These are phyloP conservation scores for Epichloe gansuensis DNA, from an alignment of 2,329 filamentous ascomycete species.

Conservation along the genomic window DNA sequence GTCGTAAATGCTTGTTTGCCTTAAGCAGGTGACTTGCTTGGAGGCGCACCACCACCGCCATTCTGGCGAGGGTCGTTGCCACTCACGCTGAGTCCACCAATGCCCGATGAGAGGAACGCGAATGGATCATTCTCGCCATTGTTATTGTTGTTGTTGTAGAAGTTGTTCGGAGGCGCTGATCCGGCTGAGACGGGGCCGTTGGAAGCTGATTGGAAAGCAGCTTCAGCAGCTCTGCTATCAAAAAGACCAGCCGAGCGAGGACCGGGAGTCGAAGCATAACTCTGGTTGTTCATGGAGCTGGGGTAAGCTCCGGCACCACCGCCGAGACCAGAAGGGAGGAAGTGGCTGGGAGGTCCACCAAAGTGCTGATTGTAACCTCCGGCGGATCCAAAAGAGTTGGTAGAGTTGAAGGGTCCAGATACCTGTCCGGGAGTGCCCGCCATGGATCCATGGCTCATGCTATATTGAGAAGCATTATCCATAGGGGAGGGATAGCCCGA, in stretches of 20 bases:
- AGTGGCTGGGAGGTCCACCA: conserved; percentile 76
- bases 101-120: conserved; percentile 63
- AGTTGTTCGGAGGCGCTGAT: conserved; percentile 50
- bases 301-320: conserved; percentile 59
- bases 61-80: conserved; percentile 52
- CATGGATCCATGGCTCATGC: conserved; percentile 82
- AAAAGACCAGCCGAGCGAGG: conserved; percentile 79
- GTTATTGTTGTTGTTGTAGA: conserved; percentile 45
- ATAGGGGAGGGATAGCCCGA: conserved; percentile 84
- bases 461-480: conserved; percentile 71
- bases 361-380: conserved; percentile 67
- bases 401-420: conserved; percentile 61
- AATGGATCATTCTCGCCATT: conserved; percentile 62
- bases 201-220: conserved; percentile 80
- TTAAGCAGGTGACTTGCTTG: conserved; percentile 49
- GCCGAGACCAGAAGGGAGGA: conserved; percentile 76
- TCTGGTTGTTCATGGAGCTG: conserved; percentile 63
- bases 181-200: conserved; percentile 70
- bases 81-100: conserved; percentile 59
- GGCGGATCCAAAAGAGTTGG: conserved; percentile 53
- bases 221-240: conserved; percentile 85
- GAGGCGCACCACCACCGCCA: conserved; percentile 39
- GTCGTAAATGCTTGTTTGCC: conserved; percentile 1
- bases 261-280: conserved; percentile 59
- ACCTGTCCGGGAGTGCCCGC: conserved; percentile 67